Evolutionary conservation across 2,329 filamentous ascomycete genomes (phyloP), one percentile per base, ranked within the genome.

Genomic region (Sporothrix humicola): DNA sequence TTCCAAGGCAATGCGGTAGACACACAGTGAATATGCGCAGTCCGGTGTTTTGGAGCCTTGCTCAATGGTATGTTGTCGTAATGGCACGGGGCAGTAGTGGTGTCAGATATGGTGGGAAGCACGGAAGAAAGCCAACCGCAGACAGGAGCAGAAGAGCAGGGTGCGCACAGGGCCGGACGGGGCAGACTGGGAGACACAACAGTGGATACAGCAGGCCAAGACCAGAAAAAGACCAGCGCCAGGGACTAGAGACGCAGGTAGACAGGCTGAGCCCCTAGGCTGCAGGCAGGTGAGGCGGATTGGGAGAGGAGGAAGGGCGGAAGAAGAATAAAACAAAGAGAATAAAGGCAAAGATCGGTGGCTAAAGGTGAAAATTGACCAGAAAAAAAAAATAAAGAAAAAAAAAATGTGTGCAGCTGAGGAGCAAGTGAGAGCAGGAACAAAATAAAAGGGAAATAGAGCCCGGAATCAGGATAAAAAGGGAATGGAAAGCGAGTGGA

Each of bases 151-250:
- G 37, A 50, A 52, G 52, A 46, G 59, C 59, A 65, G 59, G 59
- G 59, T 46, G 63, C 48, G 65, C 23, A 69, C 65, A 63, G 70
- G 20, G 17, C 52, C 50, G n/a, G 7, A 59, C 37, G 31, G 54
- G 54, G 52, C 58, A 52, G 50, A 42, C 46, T 71, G 48, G 26
- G 50, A 72, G 37, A 61, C 63, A 69, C 50, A 26, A 72, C 61
- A 69, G 73, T 69, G 72, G 65, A 31, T 73, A 73, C 72, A 61
- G 52, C 54, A 73, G 65, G 72, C 50, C 71, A 72, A 72, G 71
- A 23, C 31, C 20, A 59, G 12, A 5, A 48, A 37, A 31, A 66
- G 52, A 72, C 48, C 52, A 42, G 59, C 48, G 54, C 20, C 31
- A 26, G 26, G 56, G 59, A 54, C 58, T 65, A 70, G 61, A 54